Evolutionary conservation across 106 monocot species (phyloP), one percentile per base, ranked within the genome.

Genomic region (Amphibolis antarctica): DNA sequence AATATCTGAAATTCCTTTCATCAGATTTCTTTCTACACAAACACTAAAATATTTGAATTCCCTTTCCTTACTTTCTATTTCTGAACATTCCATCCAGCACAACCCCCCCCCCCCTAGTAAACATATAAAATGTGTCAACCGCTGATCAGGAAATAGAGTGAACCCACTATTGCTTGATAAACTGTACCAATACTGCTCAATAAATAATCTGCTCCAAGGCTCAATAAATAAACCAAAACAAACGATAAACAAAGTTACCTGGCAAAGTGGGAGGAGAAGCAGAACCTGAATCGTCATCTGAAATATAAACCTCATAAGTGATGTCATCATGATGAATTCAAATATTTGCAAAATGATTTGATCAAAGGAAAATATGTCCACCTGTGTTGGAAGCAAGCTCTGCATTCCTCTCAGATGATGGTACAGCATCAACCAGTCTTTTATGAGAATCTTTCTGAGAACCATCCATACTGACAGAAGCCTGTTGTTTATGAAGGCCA

Each of bases 221-320:
- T 36, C 36, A 36, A 36, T 36, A 36, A 36, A 36, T 36, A n/a
- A n/a, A n/a, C n/a, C n/a, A n/a, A n/a, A n/a, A 36, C 36, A 36
- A 36, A 36, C 2, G 7, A 36, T 36, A 7, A 7, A 36, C 36
- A 2, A 36, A 36, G 6, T 47, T 81, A 92, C 91, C 81, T 67
- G 86, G 91, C 67, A 92, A 77, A 76, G 80, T 86, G 28, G 55
- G 81, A 20, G 55, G 81, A 20, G 63, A 22, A 17, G 54, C 29
- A 31, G 45, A 20, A 66, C 58, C 42, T 61, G 15, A 56, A 55
- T 51, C 61, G 46, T 73, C 81, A 65, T 57, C 72, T 47, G 65
- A 63, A 67, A 67, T 54, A 67, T 54, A 79, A 72, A 67, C 55
- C 59, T 76, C 76, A 44, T 53, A 67, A 77, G 63, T 50, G 70